phyloP scores from a whole-genome alignment of 108 stramenopile genomes.

The Stephanodiscus triporus region DNA sequence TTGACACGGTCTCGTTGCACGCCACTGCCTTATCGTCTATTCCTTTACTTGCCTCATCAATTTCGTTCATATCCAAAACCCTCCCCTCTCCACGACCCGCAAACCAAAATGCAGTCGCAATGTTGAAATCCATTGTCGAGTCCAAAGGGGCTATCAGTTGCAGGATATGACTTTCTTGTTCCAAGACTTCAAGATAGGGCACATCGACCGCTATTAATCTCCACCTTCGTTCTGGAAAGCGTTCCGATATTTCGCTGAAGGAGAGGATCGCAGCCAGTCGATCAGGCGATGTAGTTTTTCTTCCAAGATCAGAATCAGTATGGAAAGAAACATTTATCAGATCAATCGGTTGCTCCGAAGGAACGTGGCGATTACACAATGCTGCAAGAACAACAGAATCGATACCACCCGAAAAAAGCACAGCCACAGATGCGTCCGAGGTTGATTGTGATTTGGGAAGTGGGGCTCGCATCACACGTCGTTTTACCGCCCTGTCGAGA shows the following conservation, averaged over 20 bases:
- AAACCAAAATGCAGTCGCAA: constrained; percentile 95
- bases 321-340: constrained; percentile 92
- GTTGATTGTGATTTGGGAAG: constrained; percentile 18
- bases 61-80: constrained; percentile 19
- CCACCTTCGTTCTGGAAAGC: constrained; percentile 73
- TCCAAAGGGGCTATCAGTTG: constrained; percentile 71
- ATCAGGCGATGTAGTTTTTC: constrained; percentile 68
- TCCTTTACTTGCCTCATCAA: not conserved
- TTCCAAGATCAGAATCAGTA: constrained; percentile 37
- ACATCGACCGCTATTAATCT: constrained; percentile 77
- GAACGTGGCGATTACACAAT: constrained; percentile 72
- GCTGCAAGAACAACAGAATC: constrained; percentile 95
- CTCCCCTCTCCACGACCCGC: constrained; percentile 76
- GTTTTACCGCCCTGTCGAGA: constrained; percentile 61
- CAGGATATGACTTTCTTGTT: constrained; percentile 60
- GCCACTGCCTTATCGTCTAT: not conserved
- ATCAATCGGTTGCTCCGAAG: constrained; percentile 65
- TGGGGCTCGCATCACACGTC: constrained; percentile 59
- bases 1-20: not conserved
- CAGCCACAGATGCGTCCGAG: constrained; percentile 62
- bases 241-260: constrained; percentile 58
- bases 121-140: constrained; percentile 96
- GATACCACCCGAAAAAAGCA: constrained; percentile 96
- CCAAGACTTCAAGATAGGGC: constrained; percentile 70
- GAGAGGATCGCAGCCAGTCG: constrained; percentile 85